phyloP scores from a whole-genome alignment of 192 early-diverging fungal species.

The Coemansia sp. region DNA sequence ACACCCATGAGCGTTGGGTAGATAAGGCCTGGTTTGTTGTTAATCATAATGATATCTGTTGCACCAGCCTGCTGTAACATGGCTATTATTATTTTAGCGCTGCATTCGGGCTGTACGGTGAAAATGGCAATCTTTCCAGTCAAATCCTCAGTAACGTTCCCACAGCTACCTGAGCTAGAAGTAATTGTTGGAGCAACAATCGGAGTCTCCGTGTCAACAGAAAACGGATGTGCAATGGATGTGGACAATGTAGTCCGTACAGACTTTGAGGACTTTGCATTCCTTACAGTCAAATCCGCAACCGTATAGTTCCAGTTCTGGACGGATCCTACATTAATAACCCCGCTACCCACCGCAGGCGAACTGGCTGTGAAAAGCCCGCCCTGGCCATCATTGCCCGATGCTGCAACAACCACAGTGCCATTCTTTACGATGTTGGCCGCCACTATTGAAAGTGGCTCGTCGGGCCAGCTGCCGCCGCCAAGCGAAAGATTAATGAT shows the following conservation, averaged over 20 bases:
- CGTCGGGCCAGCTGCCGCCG: slow-evolving; percentile 58
- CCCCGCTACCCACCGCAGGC: slow-evolving; percentile 57
- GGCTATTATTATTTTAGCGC: not conserved
- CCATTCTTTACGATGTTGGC: slow-evolving; percentile 53
- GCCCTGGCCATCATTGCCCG: slow-evolving; percentile 73
- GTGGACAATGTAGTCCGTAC: slow-evolving; percentile 2
- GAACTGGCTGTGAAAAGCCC: slow-evolving; percentile 59
- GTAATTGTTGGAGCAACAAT: slow-evolving; percentile 11
- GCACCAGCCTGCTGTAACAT: not conserved
- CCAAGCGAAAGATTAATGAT: slow-evolving; percentile 71
- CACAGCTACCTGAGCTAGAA: not conserved
- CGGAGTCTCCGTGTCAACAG: slow-evolving; percentile 16
- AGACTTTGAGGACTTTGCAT: not conserved
- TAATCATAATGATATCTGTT: not conserved
- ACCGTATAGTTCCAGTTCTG: slow-evolving; percentile 54
- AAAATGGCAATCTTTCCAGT: not conserved
- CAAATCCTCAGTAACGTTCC: not conserved
- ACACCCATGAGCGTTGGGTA: not conserved
- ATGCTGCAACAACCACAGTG: slow-evolving; percentile 63
- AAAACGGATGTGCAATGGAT: slow-evolving; percentile 16
- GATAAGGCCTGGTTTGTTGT: not conserved
- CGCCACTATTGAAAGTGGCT: slow-evolving; percentile 54
- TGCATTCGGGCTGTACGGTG: not conserved
- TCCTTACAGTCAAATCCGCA: slow-evolving; percentile 21
- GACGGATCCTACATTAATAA: slow-evolving; percentile 63